Evolutionary conservation across 192 early-diverging fungal genomes (phyloP), one percentile per base, ranked within the genome.

Genomic region (Diversispora eburnea): DNA sequence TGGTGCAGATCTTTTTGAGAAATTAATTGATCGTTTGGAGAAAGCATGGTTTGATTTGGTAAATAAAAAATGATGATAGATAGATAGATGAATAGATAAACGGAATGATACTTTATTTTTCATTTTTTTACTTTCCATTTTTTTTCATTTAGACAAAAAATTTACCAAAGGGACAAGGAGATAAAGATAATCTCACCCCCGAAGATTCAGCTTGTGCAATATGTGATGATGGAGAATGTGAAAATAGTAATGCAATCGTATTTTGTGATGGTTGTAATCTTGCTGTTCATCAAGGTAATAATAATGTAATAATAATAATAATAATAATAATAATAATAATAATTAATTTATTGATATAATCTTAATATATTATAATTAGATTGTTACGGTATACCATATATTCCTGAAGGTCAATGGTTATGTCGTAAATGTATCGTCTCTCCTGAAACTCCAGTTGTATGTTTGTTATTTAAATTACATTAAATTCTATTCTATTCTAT

Each of bases 181-280:
- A 79, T 57, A 84, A 83, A 68, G 84, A 82, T 69, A 77, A 76
- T 52, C 75, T 89, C 63, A 85, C 87, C 17, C 87, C 87, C 3
- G 94, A 96, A 49, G 96, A 99, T 72, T 87, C 90, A 0, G 86
- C 87, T 5, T 99, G 98, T 73, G 92, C 92, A 3, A 91, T 99
- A 19, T 99, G 98, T 81, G 95, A 96, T 73, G 95, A 98, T 74
- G 93, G 94, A n/a, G 98, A 99, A 83, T 92, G 93, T 81, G 98
- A 99, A 82, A 99, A 99, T 78, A 91, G 92, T 77, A 99, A 99
- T 77, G 97, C 95, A 0, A 99, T 99, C 63, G 98, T 99, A 6
- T 99, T 97, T 75, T 99, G 98, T 84, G 98, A 99, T 81, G 98
- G 98, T 0, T 99, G 98, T 79, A 96, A 99, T 78, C 78, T 99